A percentile compares a stretch with the other conserved stretches of the same genome.
Conservation (phyloP, 352 stramenopile genomes). For the Globisporangium megalacanthum region DNA sequence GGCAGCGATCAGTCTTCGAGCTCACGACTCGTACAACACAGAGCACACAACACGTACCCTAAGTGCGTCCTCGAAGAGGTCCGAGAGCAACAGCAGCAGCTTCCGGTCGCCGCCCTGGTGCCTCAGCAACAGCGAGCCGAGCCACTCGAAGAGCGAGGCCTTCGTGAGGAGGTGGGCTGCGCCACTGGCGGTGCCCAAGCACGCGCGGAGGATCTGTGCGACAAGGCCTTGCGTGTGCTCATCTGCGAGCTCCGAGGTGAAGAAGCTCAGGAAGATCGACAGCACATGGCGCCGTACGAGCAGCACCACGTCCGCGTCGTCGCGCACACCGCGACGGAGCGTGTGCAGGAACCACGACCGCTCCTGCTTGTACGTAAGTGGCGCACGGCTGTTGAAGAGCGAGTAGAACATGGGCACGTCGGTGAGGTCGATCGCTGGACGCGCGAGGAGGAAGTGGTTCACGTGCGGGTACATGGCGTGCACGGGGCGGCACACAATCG, state of each 20-base stretch:
- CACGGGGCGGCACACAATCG: conserved; percentile 55
- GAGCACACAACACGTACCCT: conserved; percentile 9
- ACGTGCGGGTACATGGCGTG: conserved; percentile 75
- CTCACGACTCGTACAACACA: neutral
- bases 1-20: neutral
- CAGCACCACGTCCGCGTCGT: conserved; percentile 59
- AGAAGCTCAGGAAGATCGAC: conserved; percentile 81
- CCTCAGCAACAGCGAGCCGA: conserved; percentile 31
- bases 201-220: conserved; percentile 44
- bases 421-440: conserved; percentile 63
- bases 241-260: conserved; percentile 65
- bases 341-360: conserved; percentile 79
- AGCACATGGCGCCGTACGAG: conserved; percentile 75
- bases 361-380: conserved; percentile 73
- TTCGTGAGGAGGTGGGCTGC: conserved; percentile 59
- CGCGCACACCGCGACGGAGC: conserved; percentile 59
- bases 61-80: conserved; percentile 31
- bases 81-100: conserved; percentile 29
- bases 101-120: conserved; percentile 7
- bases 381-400: conserved; percentile 75
- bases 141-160: conserved; percentile 56
- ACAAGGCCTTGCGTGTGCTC: conserved; percentile 74
- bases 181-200: conserved; percentile 43
- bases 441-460: conserved; percentile 83
- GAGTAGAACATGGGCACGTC: conserved; percentile 89